phyloP scores from a whole-genome alignment of 441 rosid species.

The Manihot esculenta region DNA sequence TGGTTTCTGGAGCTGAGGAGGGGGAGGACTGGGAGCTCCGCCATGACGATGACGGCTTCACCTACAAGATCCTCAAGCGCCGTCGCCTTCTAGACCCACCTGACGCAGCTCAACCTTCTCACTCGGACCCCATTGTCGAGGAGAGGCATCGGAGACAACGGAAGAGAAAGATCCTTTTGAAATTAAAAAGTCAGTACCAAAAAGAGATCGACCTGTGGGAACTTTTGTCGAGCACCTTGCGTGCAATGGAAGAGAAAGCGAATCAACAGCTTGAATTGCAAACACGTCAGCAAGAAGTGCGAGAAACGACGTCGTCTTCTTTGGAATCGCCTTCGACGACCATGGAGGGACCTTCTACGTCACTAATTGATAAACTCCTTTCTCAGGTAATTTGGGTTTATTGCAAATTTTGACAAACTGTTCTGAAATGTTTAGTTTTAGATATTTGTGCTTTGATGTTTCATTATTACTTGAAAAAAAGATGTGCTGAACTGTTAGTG shows the following conservation, averaged over 20 bases:
- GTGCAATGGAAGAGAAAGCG: slow-evolving; percentile 46
- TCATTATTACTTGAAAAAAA: background rate
- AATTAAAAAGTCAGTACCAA: slow-evolving; percentile 50
- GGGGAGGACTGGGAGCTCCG: slow-evolving; percentile 68
- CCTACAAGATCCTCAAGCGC: slow-evolving; percentile 63
- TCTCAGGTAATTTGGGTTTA: slow-evolving; percentile 54
- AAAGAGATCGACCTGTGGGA: slow-evolving; percentile 67
- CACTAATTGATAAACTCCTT: slow-evolving; percentile 52
- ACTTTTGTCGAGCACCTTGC: slow-evolving; percentile 51
- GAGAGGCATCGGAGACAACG: slow-evolving; percentile 47
- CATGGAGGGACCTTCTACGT: slow-evolving; percentile 20
- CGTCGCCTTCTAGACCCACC: slow-evolving; percentile 37
- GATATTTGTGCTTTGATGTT: background rate
- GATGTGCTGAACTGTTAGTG: background rate
- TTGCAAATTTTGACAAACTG: background rate
- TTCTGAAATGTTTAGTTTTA: no score
- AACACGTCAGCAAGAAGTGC: slow-evolving; percentile 14
- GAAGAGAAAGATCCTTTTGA: slow-evolving; percentile 46
- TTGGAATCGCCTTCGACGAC: slow-evolving; percentile 17
- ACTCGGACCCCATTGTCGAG: slow-evolving; percentile 44
- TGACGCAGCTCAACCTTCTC: slow-evolving; percentile 20
- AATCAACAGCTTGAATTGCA: slow-evolving; percentile 27
- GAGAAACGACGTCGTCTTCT: slow-evolving; percentile 26
- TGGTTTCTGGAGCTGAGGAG: slow-evolving; percentile 7
- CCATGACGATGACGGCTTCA: slow-evolving; percentile 79